Base-by-base conservation (phyloP, 768 basidiomycete genomes). In the Tricholoma matsutake region DNA sequence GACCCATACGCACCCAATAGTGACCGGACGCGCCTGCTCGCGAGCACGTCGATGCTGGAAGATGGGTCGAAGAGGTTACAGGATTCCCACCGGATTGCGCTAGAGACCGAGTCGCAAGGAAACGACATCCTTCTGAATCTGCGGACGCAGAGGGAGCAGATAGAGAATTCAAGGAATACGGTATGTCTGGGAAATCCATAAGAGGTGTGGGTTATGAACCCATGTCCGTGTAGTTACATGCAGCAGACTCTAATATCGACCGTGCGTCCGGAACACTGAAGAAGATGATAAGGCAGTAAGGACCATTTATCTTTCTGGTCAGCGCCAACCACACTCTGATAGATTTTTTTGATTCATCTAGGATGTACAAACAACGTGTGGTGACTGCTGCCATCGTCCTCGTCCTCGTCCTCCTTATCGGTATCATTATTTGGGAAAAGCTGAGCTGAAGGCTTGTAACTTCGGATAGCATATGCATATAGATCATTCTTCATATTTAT, bases 311-410 rank as follows among this genome's bases (percentile, higher is more conserved):
- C 60, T 59, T 54, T 56, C 61, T 35, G 61, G 65, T 61, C 64
- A 57, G 61, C 43, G 43, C 57, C 54, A 55, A 61, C 34, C 45
- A 62, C 63, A 63, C 49, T 67, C 61, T 64, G 59, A 63, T 63
- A 79, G 77, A 68, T 78, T 76, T 69, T 68, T 73, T 65, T 76
- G 65, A 72, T 45, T n/a, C 56, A 56, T 67, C 51, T 71, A 99
- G 97, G 78, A 97, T 98, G 94, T 95, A 98, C 72, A 94, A 97
- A 73, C 96, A 99, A 69, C 89, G 92, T 56, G 83, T 92, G 53
- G 82, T 97, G 53, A 98, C 95, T 5, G 90, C 76, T 39, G 89
- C 84, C 41, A 98, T 98, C 67, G 89, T 99, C 60, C 76, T 80
- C 59, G 85, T 98, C 29, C 88, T 98, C 35, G 77, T 96, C 55